phyloP scores from a whole-genome alignment of 2,329 filamentous ascomycete species.

The Lecanicillium sp. region DNA sequence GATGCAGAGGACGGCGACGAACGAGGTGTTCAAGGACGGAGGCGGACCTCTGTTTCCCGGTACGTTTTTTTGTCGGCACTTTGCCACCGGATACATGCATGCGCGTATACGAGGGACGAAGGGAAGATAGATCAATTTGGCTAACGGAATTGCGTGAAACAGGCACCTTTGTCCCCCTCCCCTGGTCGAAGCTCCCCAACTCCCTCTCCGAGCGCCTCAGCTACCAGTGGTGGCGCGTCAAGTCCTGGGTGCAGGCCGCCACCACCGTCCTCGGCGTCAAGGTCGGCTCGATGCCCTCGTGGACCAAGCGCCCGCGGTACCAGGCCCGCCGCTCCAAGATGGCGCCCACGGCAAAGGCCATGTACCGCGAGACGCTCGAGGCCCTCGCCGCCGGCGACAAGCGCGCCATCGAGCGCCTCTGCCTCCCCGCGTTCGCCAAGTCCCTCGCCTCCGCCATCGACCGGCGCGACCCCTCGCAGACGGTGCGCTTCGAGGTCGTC shows the following conservation, averaged over 20 bases:
- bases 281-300: constrained; percentile 39
- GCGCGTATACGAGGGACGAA: background rate
- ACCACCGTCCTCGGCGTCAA: constrained; percentile 33
- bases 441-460: constrained; percentile 50
- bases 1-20: constrained; percentile 26
- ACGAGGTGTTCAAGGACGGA: constrained; percentile 29
- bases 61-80: constrained; percentile 14
- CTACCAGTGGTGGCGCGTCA: constrained; percentile 34
- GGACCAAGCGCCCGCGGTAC: constrained; percentile 37
- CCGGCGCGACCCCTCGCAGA: constrained; percentile 39
- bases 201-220: constrained; percentile 23
- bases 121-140: background rate
- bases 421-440: constrained; percentile 45
- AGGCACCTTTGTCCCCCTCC: constrained; percentile 46
- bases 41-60: constrained; percentile 31
- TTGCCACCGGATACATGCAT: no score
- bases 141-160: background rate
- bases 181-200: constrained; percentile 29
- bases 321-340: constrained; percentile 37
- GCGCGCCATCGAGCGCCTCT: constrained; percentile 44
- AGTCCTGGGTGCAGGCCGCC: constrained; percentile 30
- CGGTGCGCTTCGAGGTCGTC: constrained; percentile 49
- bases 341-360: constrained; percentile 47
- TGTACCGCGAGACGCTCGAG: constrained; percentile 57
- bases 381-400: constrained; percentile 55